These are phyloP conservation scores for Pseudocercospora macadamiae DNA, from an alignment of 2,329 filamentous ascomycete genomes.

Conservation along the genomic window DNA sequence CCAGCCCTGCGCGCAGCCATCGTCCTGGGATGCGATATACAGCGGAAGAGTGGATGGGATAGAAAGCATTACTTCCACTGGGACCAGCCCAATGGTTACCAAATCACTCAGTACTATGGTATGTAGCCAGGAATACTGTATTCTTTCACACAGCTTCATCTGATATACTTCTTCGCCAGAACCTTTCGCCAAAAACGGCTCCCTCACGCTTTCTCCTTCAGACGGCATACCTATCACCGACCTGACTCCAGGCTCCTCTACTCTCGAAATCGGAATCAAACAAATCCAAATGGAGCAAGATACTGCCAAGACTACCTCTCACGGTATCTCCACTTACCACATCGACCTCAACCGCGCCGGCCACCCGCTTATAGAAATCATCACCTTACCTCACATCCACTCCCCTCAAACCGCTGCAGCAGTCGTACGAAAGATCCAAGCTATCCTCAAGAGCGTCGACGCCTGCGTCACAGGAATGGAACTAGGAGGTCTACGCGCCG, in stretches of 20 bases:
- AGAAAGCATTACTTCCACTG: slow-evolving; percentile 99
- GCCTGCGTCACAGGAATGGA: slow-evolving; percentile 93
- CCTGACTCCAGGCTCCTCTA: slow-evolving; percentile 61
- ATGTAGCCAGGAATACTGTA: slow-evolving; percentile 6
- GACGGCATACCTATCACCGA: slow-evolving; percentile 81
- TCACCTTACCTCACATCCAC: slow-evolving; percentile 86
- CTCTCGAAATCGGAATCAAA: slow-evolving; percentile 76
- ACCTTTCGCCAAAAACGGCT: slow-evolving; percentile 69
- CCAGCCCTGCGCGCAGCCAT: slow-evolving; percentile 90
- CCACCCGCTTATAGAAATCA: slow-evolving; percentile 90
- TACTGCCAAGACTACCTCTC: slow-evolving; percentile 88
- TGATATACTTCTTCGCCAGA: slow-evolving; percentile 40
- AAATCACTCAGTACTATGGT: slow-evolving; percentile 95
- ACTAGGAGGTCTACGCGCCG: slow-evolving; percentile 82
- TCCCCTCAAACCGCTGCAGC: slow-evolving; percentile 85
- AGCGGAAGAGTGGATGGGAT: slow-evolving; percentile 81
- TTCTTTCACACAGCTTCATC: not conserved
- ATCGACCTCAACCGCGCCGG: slow-evolving; percentile 95
- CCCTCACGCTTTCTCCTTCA: slow-evolving; percentile 68
- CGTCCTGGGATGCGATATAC: slow-evolving; percentile 78
- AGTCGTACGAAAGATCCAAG: slow-evolving; percentile 85
- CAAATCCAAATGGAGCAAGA: slow-evolving; percentile 98
- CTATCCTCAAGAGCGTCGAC: slow-evolving; percentile 75
- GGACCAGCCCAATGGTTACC: slow-evolving; percentile 94
- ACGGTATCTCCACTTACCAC: slow-evolving; percentile 72